Base-by-base conservation (phyloP, 805 yeast genomes). In the Candida cerambycidarum region DNA sequence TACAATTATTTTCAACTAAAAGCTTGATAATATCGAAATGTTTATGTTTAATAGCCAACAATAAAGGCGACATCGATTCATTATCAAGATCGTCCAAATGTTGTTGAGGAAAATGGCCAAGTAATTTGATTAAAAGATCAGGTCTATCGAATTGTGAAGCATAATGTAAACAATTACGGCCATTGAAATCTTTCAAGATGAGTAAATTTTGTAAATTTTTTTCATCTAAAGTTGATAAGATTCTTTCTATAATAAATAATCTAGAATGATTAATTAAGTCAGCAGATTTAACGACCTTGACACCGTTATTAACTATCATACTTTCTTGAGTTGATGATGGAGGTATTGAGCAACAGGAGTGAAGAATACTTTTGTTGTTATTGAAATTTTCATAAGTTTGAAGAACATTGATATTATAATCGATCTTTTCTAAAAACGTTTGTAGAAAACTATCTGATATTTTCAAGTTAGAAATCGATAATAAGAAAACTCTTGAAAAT, bases 141-240 rank as follows among this genome's bases (percentile, higher is more conserved):
- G 67, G 60, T 38, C 76, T 55, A 47, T 75, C 72, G 50, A 76
- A 71, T 52, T 77, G 77, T 2, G 95, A 76, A 4, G 96, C 95
- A 58, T 89, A 89, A 62, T 92, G 98, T 13, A 93, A 65, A 16
- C 97, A 90, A 1, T 84, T 81, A 49, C 92, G 75, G 3, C 95
- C 95, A 51, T 80, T 79, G 37, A 77, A 71, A 60, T 86, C 95
- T 54, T 73, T 77, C 28, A 62, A 47, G 3, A 56, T 54, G 15
- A 69, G 56, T 8, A 69, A 45, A 3, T 56, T 49, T 8, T 47
- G 38, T 3, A 59, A 40, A 0, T 55, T 49, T 3, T 46, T 46
- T 1, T 45, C 42, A 1, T 54, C 29, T 11, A 59, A 41, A 29
- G 51, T 56, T 1, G 58, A 48, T 52, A 68, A 50, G n/a, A 66